These are phyloP conservation scores for Rhinocladiella mackenziei DNA, from an alignment of 2,329 filamentous ascomycete species.

Conservation along the genomic window DNA sequence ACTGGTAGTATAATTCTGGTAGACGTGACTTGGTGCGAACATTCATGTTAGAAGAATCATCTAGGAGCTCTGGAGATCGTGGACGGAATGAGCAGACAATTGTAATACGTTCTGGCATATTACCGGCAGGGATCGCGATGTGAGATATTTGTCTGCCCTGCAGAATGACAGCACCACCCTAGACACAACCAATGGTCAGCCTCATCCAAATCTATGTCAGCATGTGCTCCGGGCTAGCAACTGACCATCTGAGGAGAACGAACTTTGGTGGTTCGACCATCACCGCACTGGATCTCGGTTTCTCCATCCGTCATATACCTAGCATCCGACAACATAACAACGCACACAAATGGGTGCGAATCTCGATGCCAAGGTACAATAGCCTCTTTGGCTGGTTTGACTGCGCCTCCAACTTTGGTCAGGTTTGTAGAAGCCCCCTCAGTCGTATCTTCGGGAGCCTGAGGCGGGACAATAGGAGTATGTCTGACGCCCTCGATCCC, in stretches of 20 bases:
- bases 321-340: conserved; percentile 38
- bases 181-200: not conserved
- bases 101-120: conserved; percentile 58
- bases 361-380: conserved; percentile 47
- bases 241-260: conserved; percentile 42
- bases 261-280: conserved; percentile 42
- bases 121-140: conserved; percentile 56
- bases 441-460: conserved; percentile 8
- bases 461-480: conserved; percentile 19
- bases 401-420: not conserved
- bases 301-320: conserved; percentile 50
- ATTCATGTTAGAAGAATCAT: conserved; percentile 58
- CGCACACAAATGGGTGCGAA: conserved; percentile 26
- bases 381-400: conserved; percentile 30
- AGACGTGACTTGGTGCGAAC: conserved; percentile 57
- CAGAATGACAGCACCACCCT: conserved; percentile 61
- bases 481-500: conserved; percentile 11
- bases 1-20: conserved; percentile 57
- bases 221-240: too few species aligned
- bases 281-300: conserved; percentile 56
- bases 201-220: too few species aligned
- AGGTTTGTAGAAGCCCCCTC: not conserved
- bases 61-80: conserved; percentile 48
- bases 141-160: conserved; percentile 66
- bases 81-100: conserved; percentile 65